Percentiles rank a stretch among this genome's conserved stretches.
Evolutionary conservation across 2,329 filamentous ascomycete genomes (phyloP).

Genomic region (Stagonosporopsis cucurbitacearum): DNA sequence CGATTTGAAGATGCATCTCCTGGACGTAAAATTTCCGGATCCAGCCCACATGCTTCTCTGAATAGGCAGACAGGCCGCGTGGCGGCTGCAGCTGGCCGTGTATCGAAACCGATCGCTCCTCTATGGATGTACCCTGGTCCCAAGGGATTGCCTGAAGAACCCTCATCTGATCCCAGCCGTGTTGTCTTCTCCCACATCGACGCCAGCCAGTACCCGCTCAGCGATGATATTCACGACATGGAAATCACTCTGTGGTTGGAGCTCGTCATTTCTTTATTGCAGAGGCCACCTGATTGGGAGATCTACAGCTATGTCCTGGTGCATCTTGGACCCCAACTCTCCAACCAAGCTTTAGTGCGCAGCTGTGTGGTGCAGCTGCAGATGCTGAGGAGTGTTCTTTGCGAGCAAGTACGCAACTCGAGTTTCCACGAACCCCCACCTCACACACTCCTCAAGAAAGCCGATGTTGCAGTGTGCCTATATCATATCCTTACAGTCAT

Average conservation of each 20-base stretch:
- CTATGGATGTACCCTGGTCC: slow-evolving; percentile 65
- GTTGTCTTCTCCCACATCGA: slow-evolving; percentile 59
- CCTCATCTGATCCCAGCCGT: slow-evolving; percentile 56
- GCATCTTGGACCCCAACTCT: slow-evolving; percentile 84
- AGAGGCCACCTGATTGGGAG: slow-evolving; percentile 83
- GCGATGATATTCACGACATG: slow-evolving; percentile 56
- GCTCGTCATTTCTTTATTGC: slow-evolving; percentile 73
- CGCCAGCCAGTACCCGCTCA: slow-evolving; percentile 40
- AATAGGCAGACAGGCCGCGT: slow-evolving; percentile 38
- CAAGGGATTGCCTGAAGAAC: slow-evolving; percentile 61
- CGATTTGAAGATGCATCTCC: slow-evolving; percentile 40
- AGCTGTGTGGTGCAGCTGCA: slow-evolving; percentile 76
- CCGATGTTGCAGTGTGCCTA: slow-evolving; percentile 86
- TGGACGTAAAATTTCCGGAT: slow-evolving; percentile 38
- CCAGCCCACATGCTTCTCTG: slow-evolving; percentile 43
- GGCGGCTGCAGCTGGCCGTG: slow-evolving; percentile 33
- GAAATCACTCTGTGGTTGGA: slow-evolving; percentile 71
- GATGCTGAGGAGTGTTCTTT: slow-evolving; percentile 75
- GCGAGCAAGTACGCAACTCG: slow-evolving; percentile 80
- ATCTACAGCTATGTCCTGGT: slow-evolving; percentile 89
- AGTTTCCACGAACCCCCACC: slow-evolving; percentile 81
- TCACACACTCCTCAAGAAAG: slow-evolving; percentile 80
- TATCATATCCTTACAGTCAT: slow-evolving; percentile 87
- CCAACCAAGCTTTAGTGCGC: slow-evolving; percentile 85
- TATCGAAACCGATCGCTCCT: slow-evolving; percentile 47